A percentile compares a stretch with the other conserved stretches of the same genome.
Conservation (phyloP, 768 basidiomycete species). For the Infundibulicybe gibba region DNA sequence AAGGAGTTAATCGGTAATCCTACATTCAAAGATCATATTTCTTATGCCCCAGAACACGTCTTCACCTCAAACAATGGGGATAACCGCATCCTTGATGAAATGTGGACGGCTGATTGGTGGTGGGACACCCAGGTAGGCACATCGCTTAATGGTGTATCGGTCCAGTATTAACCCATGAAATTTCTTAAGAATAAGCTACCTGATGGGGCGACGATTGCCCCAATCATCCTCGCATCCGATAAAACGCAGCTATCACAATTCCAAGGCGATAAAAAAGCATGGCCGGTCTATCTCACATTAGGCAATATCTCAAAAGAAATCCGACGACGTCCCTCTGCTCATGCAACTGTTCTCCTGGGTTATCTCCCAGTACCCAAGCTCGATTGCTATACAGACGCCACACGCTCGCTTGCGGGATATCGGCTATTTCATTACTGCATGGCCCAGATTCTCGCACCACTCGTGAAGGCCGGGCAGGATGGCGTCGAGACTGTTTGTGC, state of each 20-base stretch:
- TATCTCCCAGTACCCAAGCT: constrained; percentile 30
- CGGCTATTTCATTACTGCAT: constrained; percentile 30
- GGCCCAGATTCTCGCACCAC: constrained; percentile 17
- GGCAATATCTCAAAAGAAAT: constrained; percentile 29
- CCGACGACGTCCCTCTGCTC: constrained; percentile 17
- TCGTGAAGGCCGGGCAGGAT: constrained; percentile 23
- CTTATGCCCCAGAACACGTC: constrained; percentile 19
- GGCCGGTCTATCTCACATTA: constrained; percentile 40
- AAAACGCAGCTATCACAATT: constrained; percentile 26
- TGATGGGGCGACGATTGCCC: constrained; percentile 15
- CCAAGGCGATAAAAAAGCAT: constrained; percentile 27
- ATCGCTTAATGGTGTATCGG: background rate
- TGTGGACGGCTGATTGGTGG: constrained; percentile 33
- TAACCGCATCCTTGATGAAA: constrained; percentile 7
- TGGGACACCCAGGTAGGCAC: constrained; percentile 18
- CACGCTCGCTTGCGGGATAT: constrained; percentile 13
- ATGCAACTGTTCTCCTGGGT: constrained; percentile 25
- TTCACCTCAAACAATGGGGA: constrained; percentile 15
- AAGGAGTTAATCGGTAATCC: constrained; percentile 24
- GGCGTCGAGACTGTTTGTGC: constrained; percentile 31
- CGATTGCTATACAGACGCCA: constrained; percentile 12
- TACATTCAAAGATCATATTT: constrained; percentile 17
- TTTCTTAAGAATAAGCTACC: constrained; percentile 2
- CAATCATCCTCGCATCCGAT: constrained; percentile 33
- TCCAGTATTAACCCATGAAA: background rate